Base-by-base conservation (phyloP, 163 green algal species). In the Prototheca stagnorum region DNA sequence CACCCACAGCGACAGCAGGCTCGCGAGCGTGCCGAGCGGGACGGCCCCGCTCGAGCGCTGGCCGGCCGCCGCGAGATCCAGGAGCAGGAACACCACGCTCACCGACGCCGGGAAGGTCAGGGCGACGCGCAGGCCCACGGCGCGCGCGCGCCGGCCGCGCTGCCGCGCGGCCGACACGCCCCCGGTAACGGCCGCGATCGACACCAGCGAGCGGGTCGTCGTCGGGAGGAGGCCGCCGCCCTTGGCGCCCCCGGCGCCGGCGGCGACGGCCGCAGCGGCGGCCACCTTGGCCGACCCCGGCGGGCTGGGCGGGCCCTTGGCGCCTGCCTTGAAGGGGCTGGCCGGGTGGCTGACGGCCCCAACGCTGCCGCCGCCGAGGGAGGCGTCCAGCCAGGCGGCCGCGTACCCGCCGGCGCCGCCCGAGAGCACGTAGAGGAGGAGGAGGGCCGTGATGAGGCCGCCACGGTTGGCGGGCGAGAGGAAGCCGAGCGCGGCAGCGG, bases 341-440 rank as follows among this genome's bases (percentile, higher is more conserved):
- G n/a, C n/a, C n/a, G n/a, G n/a, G n/a, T n/a, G n/a, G n/a, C n/a
- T n/a, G n/a, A n/a, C n/a, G n/a, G n/a, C n/a, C n/a, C n/a, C n/a
- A n/a, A n/a, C n/a, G n/a, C n/a, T n/a, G 1, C 3, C 1, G 42
- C 42, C 42, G 23, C 24, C 42, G 65, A 94, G 92, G 7, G 58
- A 68, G 62, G 91, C 91, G 80, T 92, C 95, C 0, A 97, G 63
- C 15, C 85, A 78, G 2, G 80, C 82, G 4, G 81, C 84, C 52
- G 74, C 79, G 72, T 97, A 96, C 29, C 89, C 89, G 21, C 70
- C 86, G 49, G 92, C 79, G n/a, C 89, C 35, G 35, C 85, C 89
- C 83, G 94, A 93, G 70, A 93, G 90, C n/a, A 92, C 84, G 68
- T 93, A 98, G 49, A 96, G 76, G 59, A 94, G 59, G 43, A 94